Conservation (phyloP, 441 rosid genomes). For the Gossypium davidsonii region DNA sequence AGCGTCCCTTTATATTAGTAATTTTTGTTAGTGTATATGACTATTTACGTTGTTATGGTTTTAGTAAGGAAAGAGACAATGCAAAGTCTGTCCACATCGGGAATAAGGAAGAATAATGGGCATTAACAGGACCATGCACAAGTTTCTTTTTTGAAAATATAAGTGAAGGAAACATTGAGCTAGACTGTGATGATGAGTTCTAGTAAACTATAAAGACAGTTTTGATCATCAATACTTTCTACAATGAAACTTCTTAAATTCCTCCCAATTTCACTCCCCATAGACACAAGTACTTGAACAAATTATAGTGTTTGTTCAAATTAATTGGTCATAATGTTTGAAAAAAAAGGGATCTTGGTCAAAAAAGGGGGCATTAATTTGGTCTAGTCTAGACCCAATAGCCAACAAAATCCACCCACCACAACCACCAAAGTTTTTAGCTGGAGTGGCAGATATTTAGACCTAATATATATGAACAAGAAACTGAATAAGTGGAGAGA, state of each 20-base stretch:
- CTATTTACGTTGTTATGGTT: no score
- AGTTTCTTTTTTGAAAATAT: background rate
- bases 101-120: background rate
- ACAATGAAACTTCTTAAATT: background rate
- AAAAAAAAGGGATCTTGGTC: background rate
- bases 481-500: background rate
- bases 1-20: background rate
- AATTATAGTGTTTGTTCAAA: background rate
- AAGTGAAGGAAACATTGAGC: background rate
- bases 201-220: no score
- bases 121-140: background rate
- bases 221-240: background rate
- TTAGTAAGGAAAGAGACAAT: background rate
- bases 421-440: background rate
- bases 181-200: no score
- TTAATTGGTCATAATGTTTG: background rate
- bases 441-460: background rate
- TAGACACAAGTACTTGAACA: background rate
- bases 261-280: background rate
- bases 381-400: background rate
- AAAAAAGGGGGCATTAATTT: background rate
- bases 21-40: background rate
- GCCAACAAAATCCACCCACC: background rate
- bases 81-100: background rate
- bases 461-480: background rate